A percentile compares a stretch with the other conserved stretches of the same genome.
Evolutionary conservation across 805 yeast species (phyloP).

Genomic region (Henningerozyma blattae): DNA sequence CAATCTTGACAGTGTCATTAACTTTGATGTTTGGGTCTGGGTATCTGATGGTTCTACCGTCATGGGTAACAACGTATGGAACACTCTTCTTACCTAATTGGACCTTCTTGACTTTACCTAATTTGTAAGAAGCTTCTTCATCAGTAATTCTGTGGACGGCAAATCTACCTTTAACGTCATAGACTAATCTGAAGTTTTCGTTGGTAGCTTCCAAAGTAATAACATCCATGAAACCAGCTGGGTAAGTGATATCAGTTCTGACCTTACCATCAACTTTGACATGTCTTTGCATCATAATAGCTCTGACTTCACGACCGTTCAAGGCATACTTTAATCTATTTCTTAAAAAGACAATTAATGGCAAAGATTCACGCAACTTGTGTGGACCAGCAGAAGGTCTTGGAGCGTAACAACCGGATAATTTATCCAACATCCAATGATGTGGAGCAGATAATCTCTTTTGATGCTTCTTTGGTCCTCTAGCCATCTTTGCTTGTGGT

Average conservation of each 20-base stretch:
- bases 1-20: conserved; percentile 96
- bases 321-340: conserved; percentile 98
- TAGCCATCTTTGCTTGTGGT: conserved; percentile 3
- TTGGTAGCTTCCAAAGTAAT: conserved; percentile 94
- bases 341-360: conserved; percentile 92
- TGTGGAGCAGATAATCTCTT: conserved; percentile 99
- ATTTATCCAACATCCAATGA: conserved; percentile 99
- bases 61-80: conserved; percentile 98
- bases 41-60: conserved; percentile 99
- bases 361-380: conserved; percentile 96
- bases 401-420: conserved; percentile 99
- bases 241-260: conserved; percentile 97
- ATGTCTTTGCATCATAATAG: conserved; percentile 95
- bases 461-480: conserved; percentile 75
- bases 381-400: conserved; percentile 99
- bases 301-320: conserved; percentile 98
- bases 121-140: conserved; percentile 97
- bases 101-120: conserved; percentile 96
- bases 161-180: conserved; percentile 98
- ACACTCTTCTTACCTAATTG: conserved; percentile 97
- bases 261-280: conserved; percentile 99
- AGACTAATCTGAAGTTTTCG: conserved; percentile 98
- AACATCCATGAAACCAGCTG: conserved; percentile 99
- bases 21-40: conserved; percentile 96
- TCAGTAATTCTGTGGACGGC: conserved; percentile 99